Percentiles rank a stretch among this genome's conserved stretches.
phyloP scores from a whole-genome alignment of 169 alveolate species.

The Plasmodium vivax region DNA sequence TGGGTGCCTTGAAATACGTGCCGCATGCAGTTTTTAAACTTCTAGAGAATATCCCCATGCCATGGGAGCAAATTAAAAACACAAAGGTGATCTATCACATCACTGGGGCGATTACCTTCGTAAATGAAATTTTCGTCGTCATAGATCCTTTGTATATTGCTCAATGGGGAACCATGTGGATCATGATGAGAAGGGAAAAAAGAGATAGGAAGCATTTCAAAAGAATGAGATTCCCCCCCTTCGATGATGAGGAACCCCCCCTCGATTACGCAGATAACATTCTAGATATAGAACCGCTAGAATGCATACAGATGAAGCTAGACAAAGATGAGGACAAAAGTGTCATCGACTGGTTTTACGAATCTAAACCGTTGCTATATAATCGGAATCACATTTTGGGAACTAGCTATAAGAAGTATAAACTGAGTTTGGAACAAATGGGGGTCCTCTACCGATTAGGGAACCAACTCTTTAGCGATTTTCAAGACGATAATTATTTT shows the following conservation, averaged over 20 bases:
- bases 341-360: conserved; percentile 98
- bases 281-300: conserved; percentile 98
- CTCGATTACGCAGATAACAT: conserved; percentile 99
- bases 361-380: conserved; percentile 76
- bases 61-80: conserved; percentile 98
- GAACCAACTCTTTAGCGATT: conserved; percentile 96
- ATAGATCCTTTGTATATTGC: conserved; percentile 99
- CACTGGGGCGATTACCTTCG: conserved; percentile 99
- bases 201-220: conserved; percentile 99
- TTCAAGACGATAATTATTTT: conserved; percentile 97
- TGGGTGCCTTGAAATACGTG: conserved; percentile 98
- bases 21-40: conserved; percentile 99
- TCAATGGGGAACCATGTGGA: conserved; percentile 99
- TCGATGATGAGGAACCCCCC: conserved; percentile 99
- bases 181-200: conserved; percentile 99
- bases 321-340: conserved; percentile 99
- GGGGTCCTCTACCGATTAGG: conserved; percentile 98
- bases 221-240: conserved; percentile 99
- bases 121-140: conserved; percentile 98
- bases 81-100: conserved; percentile 98
- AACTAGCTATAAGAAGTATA: conserved; percentile 95
- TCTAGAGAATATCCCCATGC: conserved; percentile 99
- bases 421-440: conserved; percentile 95
- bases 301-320: conserved; percentile 98
- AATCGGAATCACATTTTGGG: conserved; percentile 88